Evolutionary conservation across 768 basidiomycete genomes (phyloP).

Genomic region (Strobilomyces dryophilus): DNA sequence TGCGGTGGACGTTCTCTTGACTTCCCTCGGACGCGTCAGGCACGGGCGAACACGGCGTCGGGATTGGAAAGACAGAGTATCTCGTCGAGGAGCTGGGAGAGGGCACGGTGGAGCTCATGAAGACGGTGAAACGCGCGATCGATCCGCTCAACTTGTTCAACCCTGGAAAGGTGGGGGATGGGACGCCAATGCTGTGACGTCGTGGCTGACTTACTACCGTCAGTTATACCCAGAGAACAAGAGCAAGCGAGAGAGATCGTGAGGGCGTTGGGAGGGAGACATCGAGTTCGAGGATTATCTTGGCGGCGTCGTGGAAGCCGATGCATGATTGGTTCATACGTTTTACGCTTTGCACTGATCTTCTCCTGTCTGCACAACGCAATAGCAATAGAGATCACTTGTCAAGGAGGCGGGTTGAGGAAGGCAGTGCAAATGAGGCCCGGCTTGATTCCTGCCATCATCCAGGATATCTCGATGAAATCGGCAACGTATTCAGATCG

Average conservation of each 20-base stretch:
- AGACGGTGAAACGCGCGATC: slow-evolving; percentile 71
- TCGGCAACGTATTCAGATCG: too few species aligned
- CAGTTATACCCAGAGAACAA: slow-evolving; percentile 21
- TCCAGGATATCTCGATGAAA: too few species aligned
- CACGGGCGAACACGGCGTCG: slow-evolving; percentile 86
- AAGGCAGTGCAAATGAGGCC: too few species aligned
- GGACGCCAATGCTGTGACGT: slow-evolving; percentile 9
- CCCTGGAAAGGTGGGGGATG: slow-evolving; percentile 58
- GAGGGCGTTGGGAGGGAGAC: not conserved
- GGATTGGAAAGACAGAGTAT: slow-evolving; percentile 82
- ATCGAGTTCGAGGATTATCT: not conserved
- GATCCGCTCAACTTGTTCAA: slow-evolving; percentile 84
- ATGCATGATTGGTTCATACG: too few species aligned
- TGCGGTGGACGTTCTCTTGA: not conserved
- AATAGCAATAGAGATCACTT: too few species aligned
- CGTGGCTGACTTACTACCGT: not conserved
- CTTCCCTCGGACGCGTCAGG: slow-evolving; percentile 36
- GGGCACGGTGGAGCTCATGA: slow-evolving; percentile 82
- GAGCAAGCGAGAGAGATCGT: not conserved
- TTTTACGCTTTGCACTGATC: too few species aligned
- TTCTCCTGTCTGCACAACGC: too few species aligned
- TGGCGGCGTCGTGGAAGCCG: not conserved
- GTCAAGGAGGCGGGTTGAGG: too few species aligned
- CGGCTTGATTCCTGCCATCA: too few species aligned
- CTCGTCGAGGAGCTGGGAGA: slow-evolving; percentile 78